Evolutionary conservation across 208 protist genomes (phyloP).

Genomic region (Endotrypanum monterogeii): DNA sequence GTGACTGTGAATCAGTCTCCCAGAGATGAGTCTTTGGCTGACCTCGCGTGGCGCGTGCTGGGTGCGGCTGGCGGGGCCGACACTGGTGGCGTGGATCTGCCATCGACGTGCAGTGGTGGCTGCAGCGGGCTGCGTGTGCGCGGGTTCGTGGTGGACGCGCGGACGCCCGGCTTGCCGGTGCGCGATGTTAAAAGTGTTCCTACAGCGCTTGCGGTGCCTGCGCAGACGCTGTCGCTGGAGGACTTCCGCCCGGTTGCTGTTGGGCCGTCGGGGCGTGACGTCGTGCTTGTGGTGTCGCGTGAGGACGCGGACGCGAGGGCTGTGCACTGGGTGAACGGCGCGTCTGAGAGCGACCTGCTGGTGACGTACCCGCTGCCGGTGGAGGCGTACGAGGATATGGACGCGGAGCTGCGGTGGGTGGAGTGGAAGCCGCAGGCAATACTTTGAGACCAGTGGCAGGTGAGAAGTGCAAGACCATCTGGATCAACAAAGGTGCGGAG

Average conservation of each 20-base stretch:
- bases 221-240: constrained; percentile 62
- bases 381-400: constrained; percentile 42
- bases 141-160: constrained; percentile 38
- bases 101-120: constrained; percentile 18
- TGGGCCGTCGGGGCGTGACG: constrained; percentile 19
- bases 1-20: constrained; percentile 1
- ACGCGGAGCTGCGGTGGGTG: constrained; percentile 32
- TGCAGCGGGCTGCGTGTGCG: constrained; percentile 29
- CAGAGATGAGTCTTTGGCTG: constrained; percentile 3
- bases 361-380: constrained; percentile 45
- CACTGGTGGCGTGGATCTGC: constrained; percentile 17
- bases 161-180: constrained; percentile 16
- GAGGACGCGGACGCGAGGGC: constrained; percentile 32
- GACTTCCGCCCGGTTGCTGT: constrained; percentile 48
- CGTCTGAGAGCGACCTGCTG: constrained; percentile 50
- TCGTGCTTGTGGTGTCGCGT: constrained; percentile 36
- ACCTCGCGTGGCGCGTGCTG: constrained; percentile 1
- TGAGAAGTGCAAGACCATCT: too few relatives aligned
- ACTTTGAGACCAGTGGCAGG: background rate
- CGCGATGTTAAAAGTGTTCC: background rate
- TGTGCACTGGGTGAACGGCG: constrained; percentile 49
- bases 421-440: constrained; percentile 1
- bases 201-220: constrained; percentile 39
- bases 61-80: background rate
- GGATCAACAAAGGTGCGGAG: background rate